Conservation (phyloP, 2,329 filamentous ascomycete genomes). For the Penicillium sp. region DNA sequence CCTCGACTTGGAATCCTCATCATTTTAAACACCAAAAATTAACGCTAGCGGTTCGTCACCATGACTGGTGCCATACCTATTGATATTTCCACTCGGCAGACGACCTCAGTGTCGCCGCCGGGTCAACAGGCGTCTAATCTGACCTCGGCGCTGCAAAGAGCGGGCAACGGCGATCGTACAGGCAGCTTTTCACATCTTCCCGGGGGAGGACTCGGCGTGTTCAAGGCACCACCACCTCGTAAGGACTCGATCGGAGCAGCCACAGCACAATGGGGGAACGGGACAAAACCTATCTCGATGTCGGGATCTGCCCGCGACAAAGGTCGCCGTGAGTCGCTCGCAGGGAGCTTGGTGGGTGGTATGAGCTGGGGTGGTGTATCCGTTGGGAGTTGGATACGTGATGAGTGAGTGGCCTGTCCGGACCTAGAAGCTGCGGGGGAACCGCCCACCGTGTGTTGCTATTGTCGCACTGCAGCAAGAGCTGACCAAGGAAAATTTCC, state of each 20-base stretch:
- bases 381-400: conserved; percentile 92
- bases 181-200: conserved; percentile 48
- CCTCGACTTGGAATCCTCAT: conserved; percentile 3
- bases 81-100: conserved; percentile 58
- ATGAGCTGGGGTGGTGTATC: conserved; percentile 98
- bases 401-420: conserved; percentile 73
- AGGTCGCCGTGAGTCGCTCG: conserved; percentile 58
- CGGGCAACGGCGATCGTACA: conserved; percentile 43
- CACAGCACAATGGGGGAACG: conserved; percentile 56
- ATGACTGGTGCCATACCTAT: conserved; percentile 60
- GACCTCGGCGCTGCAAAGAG: conserved; percentile 60
- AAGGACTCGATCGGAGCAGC: conserved; percentile 56
- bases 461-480: conserved; percentile 24
- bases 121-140: conserved; percentile 62
- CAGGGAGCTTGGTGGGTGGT: conserved; percentile 66
- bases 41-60: conserved; percentile 29
- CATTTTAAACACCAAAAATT: conserved; percentile 32
- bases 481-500: conserved; percentile 31
- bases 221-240: conserved; percentile 45
- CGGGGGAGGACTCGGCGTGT: conserved; percentile 39
- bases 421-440: conserved; percentile 3
- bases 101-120: conserved; percentile 59
- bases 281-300: conserved; percentile 62
- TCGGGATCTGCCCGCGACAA: conserved; percentile 50
- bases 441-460: conserved; percentile 15